A percentile compares a stretch with the other conserved stretches of the same genome.
These are phyloP conservation scores for Afroboletus lepidellus DNA, from an alignment of 1,284 basidiomycete species.

Conservation along the genomic window DNA sequence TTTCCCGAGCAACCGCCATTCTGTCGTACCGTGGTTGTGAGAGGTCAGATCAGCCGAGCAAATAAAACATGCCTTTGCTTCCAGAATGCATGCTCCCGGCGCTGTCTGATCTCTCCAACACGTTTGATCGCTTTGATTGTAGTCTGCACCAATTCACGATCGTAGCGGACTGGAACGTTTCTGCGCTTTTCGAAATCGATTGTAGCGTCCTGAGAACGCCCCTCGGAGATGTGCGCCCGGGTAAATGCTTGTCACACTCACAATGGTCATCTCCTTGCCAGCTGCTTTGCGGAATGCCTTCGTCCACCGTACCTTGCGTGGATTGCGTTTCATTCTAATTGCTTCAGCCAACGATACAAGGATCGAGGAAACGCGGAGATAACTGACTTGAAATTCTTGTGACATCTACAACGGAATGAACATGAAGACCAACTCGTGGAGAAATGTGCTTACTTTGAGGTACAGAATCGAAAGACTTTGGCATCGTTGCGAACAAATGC, in stretches of 20 bases:
- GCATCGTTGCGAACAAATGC: conserved; percentile 97
- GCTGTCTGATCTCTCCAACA: conserved; percentile 88
- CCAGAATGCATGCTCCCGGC: conserved; percentile 96
- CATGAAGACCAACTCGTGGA: conserved; percentile 4
- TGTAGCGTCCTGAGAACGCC: conserved; percentile 83
- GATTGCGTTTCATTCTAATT: conserved; percentile 97
- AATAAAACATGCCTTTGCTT: conserved; percentile 73
- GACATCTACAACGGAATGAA: conserved; percentile 58
- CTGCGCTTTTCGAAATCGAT: conserved; percentile 99
- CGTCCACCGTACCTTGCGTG: conserved; percentile 98
- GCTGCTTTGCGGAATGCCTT: conserved; percentile 99
- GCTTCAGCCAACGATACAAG: conserved; percentile 3
- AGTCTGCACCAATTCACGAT: conserved; percentile 90
- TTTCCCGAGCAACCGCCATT: conserved; percentile 78
- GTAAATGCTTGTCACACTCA: conserved; percentile 41
- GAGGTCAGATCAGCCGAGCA: not conserved
- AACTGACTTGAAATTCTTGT: conserved; percentile 94
- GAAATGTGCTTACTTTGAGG: conserved; percentile 74
- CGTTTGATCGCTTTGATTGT: conserved; percentile 99
- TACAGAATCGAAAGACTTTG: conserved; percentile 96
- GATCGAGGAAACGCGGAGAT: not conserved
- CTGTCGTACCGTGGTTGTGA: conserved; percentile 39
- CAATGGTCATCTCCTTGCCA: conserved; percentile 99
- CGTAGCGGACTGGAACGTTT: conserved; percentile 97
- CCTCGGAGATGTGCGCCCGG: not conserved